Base-by-base conservation (phyloP, 257 asterid genomes). In the Anisodus acutangulus region DNA sequence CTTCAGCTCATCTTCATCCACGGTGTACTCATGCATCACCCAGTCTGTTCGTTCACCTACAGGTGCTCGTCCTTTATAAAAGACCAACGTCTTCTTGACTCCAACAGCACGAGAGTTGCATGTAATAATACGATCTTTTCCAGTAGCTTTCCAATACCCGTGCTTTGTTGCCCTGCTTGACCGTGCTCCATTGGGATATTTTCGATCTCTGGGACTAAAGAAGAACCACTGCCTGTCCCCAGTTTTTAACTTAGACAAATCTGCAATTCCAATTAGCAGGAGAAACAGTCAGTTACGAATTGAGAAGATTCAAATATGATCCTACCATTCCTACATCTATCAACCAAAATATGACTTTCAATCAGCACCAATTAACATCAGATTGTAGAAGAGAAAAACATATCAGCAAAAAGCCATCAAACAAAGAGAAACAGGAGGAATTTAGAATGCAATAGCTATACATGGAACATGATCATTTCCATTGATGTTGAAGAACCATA, bases 191-290 rank as follows among this genome's bases (percentile, higher is more conserved):
- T 97, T 93, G 10, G 98, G 98, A 87, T 97, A 97, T 85, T 91
- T 97, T 81, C 98, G 83, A 66, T 95, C 98, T 85, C 97, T 90
- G 9, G 98, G 98, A 79, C 95, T 93, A 16, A 91, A 97, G 89
- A 97, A 97, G 91, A 92, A 95, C 99, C 99, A 97, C 41, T 90
- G 97, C 81, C 98, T 88, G 82, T 97, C 98, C 6, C 99, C 98
- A 26, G 97, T 91, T 87, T 91, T 92, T 85, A 95, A 84, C 86
- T 90, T 95, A 8, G 98, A 93, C 81, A 93, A 72, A 79, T 91
- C 99, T 97, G 94, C 90, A 90, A 81, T 86, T 62, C 78, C 83
- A 15, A 86, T 74, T 67, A 12, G 39, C 2, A 35, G 55, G 39
- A 35, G 53, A 64, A 74, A 26, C 74, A 81, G 88, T 85, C 82